Evolutionary conservation across 139 green algal species (phyloP), one percentile per base, ranked within the genome.

Genomic region (Volvox reticuliferus): DNA sequence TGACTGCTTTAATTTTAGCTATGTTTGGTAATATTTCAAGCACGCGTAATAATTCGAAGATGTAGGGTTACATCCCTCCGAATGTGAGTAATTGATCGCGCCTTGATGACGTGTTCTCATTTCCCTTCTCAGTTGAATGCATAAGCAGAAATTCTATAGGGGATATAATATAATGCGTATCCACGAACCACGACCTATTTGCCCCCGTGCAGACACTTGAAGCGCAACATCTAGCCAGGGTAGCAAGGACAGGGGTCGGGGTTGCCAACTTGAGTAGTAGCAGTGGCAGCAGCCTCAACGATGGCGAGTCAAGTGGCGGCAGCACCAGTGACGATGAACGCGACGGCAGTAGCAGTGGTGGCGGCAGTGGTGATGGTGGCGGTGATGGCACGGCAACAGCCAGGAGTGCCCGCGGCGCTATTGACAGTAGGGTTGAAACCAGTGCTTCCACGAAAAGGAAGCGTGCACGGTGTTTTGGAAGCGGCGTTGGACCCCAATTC

Each of bases 161-260:
- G n/a, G n/a, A n/a, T n/a, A n/a, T n/a, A n/a, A n/a, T n/a, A n/a
- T n/a, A n/a, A n/a, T n/a, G n/a, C n/a, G n/a, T n/a, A n/a, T n/a
- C n/a, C n/a, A n/a, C n/a, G n/a, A n/a, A n/a, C n/a, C n/a, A n/a
- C n/a, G n/a, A n/a, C n/a, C n/a, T n/a, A n/a, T n/a, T n/a, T 55
- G 44, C 44, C 9, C 44, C 44, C 44, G 9, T 26, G n/a, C 83
- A 90, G 83, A 21, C 62, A 30, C 90, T 88, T 22, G 73, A 91
- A 81, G 61, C 77, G 12, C 24, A 69, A 83, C 87, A 94, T 63
- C 44, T 91, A 55, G 79, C 36, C 36, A 62, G 5, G 16, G 82
- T 75, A 26, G 36, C 20, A 17, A 65, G 36, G 28, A 73, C n/a
- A 33, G 50, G 20, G 30, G 12, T 32, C 82, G 55, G 65, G 44